Conservation (phyloP, 176 grass and related monocot genomes). For the Zoysia japonica region DNA sequence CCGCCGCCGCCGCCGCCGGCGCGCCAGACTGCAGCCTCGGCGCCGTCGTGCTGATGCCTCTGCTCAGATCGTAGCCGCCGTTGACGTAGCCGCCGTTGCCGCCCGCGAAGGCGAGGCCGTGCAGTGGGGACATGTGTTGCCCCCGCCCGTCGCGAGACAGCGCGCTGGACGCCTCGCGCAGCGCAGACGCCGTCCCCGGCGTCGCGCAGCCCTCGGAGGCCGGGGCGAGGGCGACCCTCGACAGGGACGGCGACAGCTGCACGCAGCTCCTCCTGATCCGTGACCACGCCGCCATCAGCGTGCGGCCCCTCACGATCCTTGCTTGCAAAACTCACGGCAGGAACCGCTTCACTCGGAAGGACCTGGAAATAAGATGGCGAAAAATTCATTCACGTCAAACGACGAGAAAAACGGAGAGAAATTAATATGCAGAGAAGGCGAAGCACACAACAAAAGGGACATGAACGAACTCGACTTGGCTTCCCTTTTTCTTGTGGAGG, state of each 20-base stretch:
- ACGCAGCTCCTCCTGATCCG: slow-evolving; percentile 58
- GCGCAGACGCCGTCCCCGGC: background rate
- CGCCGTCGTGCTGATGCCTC: slow-evolving; percentile 50
- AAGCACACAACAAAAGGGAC: background rate
- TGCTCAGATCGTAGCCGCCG: background rate
- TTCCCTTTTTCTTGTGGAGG: background rate
- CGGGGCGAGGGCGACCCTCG: slow-evolving; percentile 29
- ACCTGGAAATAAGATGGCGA: background rate
- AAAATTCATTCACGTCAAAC: slow-evolving; percentile 1
- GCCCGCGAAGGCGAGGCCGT: slow-evolving; percentile 28
- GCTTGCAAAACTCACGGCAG: background rate
- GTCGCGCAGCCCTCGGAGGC: slow-evolving; percentile 34
- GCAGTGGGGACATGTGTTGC: slow-evolving; percentile 20
- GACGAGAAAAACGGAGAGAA: background rate
- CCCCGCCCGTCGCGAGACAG: background rate
- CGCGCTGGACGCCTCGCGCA: slow-evolving; percentile 8
- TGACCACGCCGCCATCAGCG: slow-evolving; percentile 53
- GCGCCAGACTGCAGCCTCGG: slow-evolving; percentile 19
- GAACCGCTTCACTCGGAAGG: background rate
- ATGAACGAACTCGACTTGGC: slow-evolving; percentile 12
- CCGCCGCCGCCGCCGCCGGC: background rate
- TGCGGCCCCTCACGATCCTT: background rate
- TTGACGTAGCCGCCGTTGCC: slow-evolving; percentile 1
- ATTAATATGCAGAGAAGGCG: background rate
- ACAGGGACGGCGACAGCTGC: slow-evolving; percentile 49